Conservation (phyloP, 176 grass and related monocot genomes). For the Oryza coarctata region DNA sequence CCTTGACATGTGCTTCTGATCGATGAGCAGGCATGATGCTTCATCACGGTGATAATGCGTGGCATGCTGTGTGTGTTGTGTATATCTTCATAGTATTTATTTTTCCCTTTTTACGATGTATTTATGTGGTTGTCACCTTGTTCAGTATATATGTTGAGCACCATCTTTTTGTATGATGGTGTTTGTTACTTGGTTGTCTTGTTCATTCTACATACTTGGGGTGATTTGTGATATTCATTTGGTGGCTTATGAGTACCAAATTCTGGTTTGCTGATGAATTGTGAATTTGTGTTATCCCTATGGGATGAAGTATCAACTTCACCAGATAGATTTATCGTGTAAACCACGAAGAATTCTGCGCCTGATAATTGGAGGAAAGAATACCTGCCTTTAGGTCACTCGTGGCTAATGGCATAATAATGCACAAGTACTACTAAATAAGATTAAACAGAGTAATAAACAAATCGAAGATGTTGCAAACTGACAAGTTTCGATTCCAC, state of each 20-base stretch:
- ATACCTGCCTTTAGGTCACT: no score
- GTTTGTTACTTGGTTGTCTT: neutral
- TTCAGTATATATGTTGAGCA: neutral
- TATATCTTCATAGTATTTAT: neutral
- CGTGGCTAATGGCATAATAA: neutral
- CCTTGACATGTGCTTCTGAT: slow-evolving; percentile 45
- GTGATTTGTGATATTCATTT: neutral
- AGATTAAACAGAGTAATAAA: neutral
- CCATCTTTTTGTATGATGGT: neutral
- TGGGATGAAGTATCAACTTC: neutral
- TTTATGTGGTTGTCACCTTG: neutral
- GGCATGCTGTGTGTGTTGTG: neutral
- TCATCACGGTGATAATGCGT: neutral
- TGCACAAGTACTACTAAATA: neutral
- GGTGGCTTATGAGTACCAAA: neutral
- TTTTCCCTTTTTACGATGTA: neutral
- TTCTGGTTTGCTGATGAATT: neutral
- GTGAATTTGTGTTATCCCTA: neutral
- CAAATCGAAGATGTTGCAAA: neutral
- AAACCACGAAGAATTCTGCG: neutral
- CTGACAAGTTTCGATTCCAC: neutral
- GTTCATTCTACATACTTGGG: neutral
- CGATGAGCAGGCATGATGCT: neutral
- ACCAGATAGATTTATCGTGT: neutral
- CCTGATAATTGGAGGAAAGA: neutral